Evolutionary conservation across 2,329 filamentous ascomycete species (phyloP).

Genomic region (Xylariaceae sp.): DNA sequence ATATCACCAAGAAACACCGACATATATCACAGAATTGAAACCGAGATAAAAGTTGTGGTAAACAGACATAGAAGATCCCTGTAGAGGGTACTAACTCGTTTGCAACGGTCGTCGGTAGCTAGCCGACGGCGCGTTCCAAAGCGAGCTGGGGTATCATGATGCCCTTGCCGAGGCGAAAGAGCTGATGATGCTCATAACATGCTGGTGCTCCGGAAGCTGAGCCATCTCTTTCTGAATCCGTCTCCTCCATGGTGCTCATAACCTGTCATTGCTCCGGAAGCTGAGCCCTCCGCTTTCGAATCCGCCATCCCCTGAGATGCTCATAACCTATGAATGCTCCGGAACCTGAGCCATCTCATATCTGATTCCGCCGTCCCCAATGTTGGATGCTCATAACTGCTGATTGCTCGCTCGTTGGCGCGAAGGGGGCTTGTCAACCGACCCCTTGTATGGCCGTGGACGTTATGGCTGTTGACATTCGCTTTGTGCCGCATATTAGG

Average conservation of each 20-base stretch:
- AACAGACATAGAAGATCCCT: constrained; percentile 7
- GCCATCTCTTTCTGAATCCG: constrained; percentile 13
- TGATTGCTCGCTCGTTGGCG: not conserved
- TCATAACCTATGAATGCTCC: constrained; percentile 6
- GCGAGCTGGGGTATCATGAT: constrained; percentile 1
- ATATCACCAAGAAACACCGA: constrained; percentile 17
- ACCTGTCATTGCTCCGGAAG: constrained; percentile 8
- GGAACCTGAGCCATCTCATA: not conserved
- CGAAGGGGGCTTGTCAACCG: constrained; percentile 8
- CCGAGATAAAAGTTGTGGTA: not conserved
- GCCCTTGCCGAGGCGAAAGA: not conserved
- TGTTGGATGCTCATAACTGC: constrained; percentile 2
- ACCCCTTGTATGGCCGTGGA: constrained; percentile 7
- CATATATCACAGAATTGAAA: not conserved
- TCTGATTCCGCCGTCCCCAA: not conserved
- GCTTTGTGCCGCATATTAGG: constrained; percentile 12
- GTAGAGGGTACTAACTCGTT: constrained; percentile 12
- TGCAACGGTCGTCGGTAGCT: constrained; percentile 9
- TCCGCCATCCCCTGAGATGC: constrained; percentile 8
- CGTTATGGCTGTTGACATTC: constrained; percentile 7
- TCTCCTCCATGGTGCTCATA: constrained; percentile 10
- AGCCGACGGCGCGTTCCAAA: constrained; percentile 5
- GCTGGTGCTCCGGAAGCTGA: constrained; percentile 9
- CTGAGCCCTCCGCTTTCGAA: constrained; percentile 8
- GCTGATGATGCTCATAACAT: constrained; percentile 11